Evolutionary conservation across 495 filamentous ascomycete genomes (phyloP).

Genomic region (Aspergillus avenaceus): DNA sequence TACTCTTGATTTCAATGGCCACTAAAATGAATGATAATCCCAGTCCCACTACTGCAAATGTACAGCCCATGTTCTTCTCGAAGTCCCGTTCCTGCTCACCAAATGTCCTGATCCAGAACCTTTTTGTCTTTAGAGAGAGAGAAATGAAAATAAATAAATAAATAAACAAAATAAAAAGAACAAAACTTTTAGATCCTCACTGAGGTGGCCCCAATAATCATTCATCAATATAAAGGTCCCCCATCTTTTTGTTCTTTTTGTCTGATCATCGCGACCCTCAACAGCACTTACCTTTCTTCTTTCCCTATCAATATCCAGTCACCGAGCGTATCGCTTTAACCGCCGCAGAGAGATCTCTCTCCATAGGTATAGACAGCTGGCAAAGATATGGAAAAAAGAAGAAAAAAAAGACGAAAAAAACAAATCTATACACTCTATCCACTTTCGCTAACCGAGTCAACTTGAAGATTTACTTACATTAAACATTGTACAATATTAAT

Average conservation of each 20-base stretch:
- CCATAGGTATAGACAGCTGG: no score
- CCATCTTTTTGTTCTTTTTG: not conserved
- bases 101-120: not conserved
- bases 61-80: slow-evolving; percentile 26
- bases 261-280: not conserved
- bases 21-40: not conserved
- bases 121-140: not conserved
- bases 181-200: not conserved
- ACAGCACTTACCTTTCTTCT: not conserved
- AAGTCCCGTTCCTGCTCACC: slow-evolving; percentile 11
- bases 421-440: no score
- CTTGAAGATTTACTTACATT: no score
- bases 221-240: not conserved
- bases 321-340: slow-evolving; percentile 9
- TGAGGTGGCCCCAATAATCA: not conserved
- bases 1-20: not conserved
- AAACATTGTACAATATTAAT: no score
- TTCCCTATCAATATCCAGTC: not conserved
- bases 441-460: no score
- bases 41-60: slow-evolving; percentile 20
- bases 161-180: not conserved
- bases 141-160: not conserved
- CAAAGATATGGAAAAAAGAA: no score
- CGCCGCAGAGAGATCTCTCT: not conserved
- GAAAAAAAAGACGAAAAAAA: no score